Conservation (phyloP, 331 rosid genomes). For the Spiraea crenata region DNA sequence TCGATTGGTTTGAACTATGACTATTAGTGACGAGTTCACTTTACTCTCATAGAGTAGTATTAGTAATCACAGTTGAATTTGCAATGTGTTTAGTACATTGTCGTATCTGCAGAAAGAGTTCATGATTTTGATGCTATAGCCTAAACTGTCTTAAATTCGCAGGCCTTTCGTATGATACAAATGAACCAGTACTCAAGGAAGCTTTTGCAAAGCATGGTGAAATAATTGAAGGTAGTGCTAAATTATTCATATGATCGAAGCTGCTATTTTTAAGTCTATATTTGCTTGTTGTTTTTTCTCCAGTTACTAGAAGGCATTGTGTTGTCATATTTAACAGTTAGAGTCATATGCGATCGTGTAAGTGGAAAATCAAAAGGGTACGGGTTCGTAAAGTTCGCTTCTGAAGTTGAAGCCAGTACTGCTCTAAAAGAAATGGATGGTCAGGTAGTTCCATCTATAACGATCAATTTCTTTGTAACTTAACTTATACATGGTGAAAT, state of each 20-base stretch:
- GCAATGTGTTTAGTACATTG: no score
- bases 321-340: slow-evolving; percentile 34
- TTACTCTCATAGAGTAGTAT: no score
- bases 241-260: background rate
- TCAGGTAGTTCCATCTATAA: slow-evolving; percentile 30
- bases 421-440: slow-evolving; percentile 56
- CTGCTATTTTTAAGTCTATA: background rate
- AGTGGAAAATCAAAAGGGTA: slow-evolving; percentile 68
- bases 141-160: background rate
- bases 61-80: no score
- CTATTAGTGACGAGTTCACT: no score
- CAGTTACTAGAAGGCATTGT: background rate
- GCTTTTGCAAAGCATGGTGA: slow-evolving; percentile 54
- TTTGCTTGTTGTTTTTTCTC: background rate
- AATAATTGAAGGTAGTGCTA: slow-evolving; percentile 51
- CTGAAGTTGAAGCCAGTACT: slow-evolving; percentile 47
- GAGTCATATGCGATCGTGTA: slow-evolving; percentile 59
- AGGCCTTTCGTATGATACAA: slow-evolving; percentile 71
- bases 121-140: no score
- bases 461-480: background rate
- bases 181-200: slow-evolving; percentile 59
- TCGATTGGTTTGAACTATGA: no score
- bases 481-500: background rate
- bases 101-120: no score
- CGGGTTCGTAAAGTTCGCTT: slow-evolving; percentile 55